Evolutionary conservation across 1,139 yeast species (phyloP).

Genomic region (Hansenula lynferdii): DNA sequence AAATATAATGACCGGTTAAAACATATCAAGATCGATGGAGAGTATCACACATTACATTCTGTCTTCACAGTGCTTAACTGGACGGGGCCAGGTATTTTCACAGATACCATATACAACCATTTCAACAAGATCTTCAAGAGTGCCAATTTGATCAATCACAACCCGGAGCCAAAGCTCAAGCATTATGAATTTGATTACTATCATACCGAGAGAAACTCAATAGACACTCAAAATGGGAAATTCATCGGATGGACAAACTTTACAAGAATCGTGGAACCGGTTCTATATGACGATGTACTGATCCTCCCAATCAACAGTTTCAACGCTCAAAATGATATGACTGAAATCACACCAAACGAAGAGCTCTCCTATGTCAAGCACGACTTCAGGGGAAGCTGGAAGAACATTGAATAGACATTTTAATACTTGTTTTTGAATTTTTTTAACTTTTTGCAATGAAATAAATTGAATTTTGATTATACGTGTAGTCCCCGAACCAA

Average conservation of each 20-base stretch:
- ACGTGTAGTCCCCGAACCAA: slow-evolving; percentile 2
- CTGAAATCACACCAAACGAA: slow-evolving; percentile 53
- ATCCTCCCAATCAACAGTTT: slow-evolving; percentile 69
- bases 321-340: slow-evolving; percentile 67
- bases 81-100: slow-evolving; percentile 97
- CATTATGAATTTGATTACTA: slow-evolving; percentile 10
- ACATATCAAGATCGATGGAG: slow-evolving; percentile 52
- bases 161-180: slow-evolving; percentile 12
- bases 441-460: neutral
- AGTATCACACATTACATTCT: slow-evolving; percentile 44
- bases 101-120: slow-evolving; percentile 75
- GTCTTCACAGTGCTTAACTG: slow-evolving; percentile 65
- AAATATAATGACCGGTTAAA: slow-evolving; percentile 27
- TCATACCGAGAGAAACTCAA: slow-evolving; percentile 12
- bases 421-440: neutral
- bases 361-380: slow-evolving; percentile 63
- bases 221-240: slow-evolving; percentile 12
- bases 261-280: slow-evolving; percentile 54
- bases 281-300: slow-evolving; percentile 57
- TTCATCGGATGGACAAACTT: slow-evolving; percentile 49
- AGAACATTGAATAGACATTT: slow-evolving; percentile 20
- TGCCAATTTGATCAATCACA: slow-evolving; percentile 16
- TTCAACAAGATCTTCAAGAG: slow-evolving; percentile 48
- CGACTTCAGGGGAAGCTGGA: slow-evolving; percentile 72
- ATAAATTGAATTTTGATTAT: neutral